phyloP scores from a whole-genome alignment of 345 rosid species.

The Melaleuca quinquenervia region DNA sequence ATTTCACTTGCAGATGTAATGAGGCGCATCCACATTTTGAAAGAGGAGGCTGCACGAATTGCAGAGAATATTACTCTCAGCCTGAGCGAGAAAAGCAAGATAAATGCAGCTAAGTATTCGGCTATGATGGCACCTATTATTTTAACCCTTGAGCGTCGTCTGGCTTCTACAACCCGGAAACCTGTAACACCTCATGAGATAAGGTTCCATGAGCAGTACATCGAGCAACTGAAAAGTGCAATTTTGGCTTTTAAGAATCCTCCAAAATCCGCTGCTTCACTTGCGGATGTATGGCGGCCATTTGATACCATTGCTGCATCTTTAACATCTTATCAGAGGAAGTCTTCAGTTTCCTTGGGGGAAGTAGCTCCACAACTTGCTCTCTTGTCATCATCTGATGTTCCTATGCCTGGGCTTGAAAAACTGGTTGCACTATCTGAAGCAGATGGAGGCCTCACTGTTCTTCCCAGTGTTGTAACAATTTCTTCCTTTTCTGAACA shows the following conservation, averaged over 20 bases:
- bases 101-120: conserved; percentile 82
- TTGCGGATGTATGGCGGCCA: conserved; percentile 84
- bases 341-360: conserved; percentile 58
- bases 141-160: conserved; percentile 84
- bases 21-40: conserved; percentile 74
- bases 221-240: conserved; percentile 56
- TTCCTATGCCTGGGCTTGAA: conserved; percentile 97
- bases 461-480: conserved; percentile 57
- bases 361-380: conserved; percentile 89
- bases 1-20: conserved; percentile 40
- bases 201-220: conserved; percentile 70
- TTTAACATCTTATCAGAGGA: conserved; percentile 75
- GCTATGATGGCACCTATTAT: conserved; percentile 96
- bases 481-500: conserved; percentile 68
- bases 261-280: conserved; percentile 53
- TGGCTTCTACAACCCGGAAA: conserved; percentile 75
- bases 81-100: conserved; percentile 76
- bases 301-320: conserved; percentile 78
- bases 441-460: conserved; percentile 26
- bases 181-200: conserved; percentile 89
- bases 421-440: conserved; percentile 48
- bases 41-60: conserved; percentile 82
- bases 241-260: conserved; percentile 66
- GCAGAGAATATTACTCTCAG: conserved; percentile 81
- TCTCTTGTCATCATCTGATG: conserved; percentile 71